Conservation (phyloP, 179 eudicot genomes). For the Silene vulgaris region DNA sequence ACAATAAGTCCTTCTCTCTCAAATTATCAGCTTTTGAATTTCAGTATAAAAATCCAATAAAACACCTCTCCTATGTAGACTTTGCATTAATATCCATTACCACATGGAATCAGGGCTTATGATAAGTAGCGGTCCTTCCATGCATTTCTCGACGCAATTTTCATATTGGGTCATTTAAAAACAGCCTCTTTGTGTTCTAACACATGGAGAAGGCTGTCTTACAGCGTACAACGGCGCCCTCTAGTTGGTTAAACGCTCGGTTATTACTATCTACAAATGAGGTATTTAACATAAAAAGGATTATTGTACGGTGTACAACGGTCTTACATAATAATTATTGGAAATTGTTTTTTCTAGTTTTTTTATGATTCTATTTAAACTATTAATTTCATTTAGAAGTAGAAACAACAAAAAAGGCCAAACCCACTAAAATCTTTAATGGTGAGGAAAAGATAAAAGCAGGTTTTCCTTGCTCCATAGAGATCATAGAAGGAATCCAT, state of each 20-base stretch:
- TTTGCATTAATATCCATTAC: not conserved
- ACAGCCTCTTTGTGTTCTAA: too few species aligned
- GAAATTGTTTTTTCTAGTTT: too few species aligned
- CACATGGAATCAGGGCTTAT: not conserved
- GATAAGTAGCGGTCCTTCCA: not conserved
- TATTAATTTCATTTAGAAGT: not conserved
- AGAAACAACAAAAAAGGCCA: not conserved
- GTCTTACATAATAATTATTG: too few species aligned
- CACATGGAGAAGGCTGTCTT: not conserved
- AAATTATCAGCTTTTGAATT: conserved; percentile 20
- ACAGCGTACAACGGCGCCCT: not conserved
- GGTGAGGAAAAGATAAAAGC: conserved; percentile 10
- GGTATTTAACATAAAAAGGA: too few species aligned
- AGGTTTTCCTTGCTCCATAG: not conserved
- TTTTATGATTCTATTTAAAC: not conserved
- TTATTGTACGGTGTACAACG: too few species aligned
- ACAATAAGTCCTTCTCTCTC: conserved; percentile 12
- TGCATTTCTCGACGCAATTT: too few species aligned
- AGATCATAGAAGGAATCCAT: conserved; percentile 3
- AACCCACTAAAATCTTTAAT: not conserved
- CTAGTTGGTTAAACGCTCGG: too few species aligned
- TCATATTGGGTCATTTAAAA: too few species aligned
- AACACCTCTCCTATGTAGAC: conserved; percentile 1
- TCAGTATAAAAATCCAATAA: conserved; percentile 6
- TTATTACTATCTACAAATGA: too few species aligned